Evolutionary conservation across 1,139 yeast species (phyloP), one percentile per base, ranked within the genome.

Genomic region (Zygoascus meyerae): DNA sequence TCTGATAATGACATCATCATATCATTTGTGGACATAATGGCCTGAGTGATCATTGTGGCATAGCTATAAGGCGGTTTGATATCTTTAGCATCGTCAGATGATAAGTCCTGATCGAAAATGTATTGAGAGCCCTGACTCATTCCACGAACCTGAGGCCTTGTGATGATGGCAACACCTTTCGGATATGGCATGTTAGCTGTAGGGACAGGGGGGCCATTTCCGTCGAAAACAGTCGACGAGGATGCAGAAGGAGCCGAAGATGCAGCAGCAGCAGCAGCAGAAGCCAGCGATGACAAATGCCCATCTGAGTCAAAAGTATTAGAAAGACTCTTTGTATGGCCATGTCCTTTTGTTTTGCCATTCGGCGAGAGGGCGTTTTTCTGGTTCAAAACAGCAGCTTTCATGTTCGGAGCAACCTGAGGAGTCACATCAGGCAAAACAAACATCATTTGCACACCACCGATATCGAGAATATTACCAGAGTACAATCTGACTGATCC

Each of bases 401-500:
- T 37, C 38, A 57, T 52, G n/a, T 51, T 46, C 1, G 54, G 49
- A 2, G 65, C 55, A 2, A 66, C 54, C 31, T 47, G 52, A 1
- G 97, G 96, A n/a, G 81, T 79, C 5, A 86, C 81, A 62, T 90
- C 97, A 0, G 98, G 98, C 55, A 92, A 71, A 33, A 92, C 92
- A 64, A 92, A 92, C 95, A 92, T 92, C 98, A 92, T 92, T 67
- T 92, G 98, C 11, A 95, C 90, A 2, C 97, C 97, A 8, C 97
- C 97, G 43, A 92, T 81, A 62, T 92, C 98, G 51, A 92, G 69
- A 15, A 92, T 80, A 42, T 94, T 87, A 9, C 97, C 98, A 2
- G 94, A 83, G 46, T 78, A 77, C 52, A 92, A 73, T 61, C 52
- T 67, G 63, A 47, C 79, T 53, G 51, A 70, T 14, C 75, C 55